Evolutionary conservation across 495 filamentous ascomycete species (phyloP).

Genomic region (Lophiostoma macrostomum): DNA sequence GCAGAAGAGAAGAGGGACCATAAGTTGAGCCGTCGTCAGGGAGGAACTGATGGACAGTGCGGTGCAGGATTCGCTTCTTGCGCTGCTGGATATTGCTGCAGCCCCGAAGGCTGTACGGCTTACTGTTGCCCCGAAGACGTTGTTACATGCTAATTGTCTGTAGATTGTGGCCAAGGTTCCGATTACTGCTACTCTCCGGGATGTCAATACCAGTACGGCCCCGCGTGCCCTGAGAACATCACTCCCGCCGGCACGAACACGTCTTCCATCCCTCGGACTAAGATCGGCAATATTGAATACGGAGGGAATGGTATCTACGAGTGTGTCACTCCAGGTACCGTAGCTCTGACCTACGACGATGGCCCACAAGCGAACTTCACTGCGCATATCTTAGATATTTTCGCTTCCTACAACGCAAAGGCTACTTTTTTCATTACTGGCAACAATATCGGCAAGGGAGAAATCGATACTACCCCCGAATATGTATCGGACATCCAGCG

Average conservation of each 20-base stretch:
- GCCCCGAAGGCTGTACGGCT: constrained; percentile 18
- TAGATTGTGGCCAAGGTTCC: constrained; percentile 22
- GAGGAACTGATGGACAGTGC: constrained; percentile 26
- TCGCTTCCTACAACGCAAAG: constrained; percentile 63
- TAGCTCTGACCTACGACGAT: constrained; percentile 78
- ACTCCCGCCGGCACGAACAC: constrained; percentile 32
- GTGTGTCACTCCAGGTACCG: constrained; percentile 56
- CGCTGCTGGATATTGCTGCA: constrained; percentile 31
- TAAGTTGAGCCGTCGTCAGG: constrained; percentile 14
- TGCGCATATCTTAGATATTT: constrained; percentile 62
- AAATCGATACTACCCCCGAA: constrained; percentile 59
- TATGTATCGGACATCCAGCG: constrained; percentile 64
- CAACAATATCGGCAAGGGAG: constrained; percentile 68
- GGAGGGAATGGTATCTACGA: constrained; percentile 56
- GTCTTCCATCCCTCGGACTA: constrained; percentile 24
- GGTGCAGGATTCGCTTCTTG: constrained; percentile 22
- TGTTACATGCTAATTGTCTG: background rate
- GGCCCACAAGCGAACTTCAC: constrained; percentile 67
- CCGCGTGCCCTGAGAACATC: constrained; percentile 29
- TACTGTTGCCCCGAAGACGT: background rate
- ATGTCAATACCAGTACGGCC: constrained; percentile 28
- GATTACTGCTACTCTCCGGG: constrained; percentile 29
- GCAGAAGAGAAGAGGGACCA: constrained; percentile 1
- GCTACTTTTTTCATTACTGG: constrained; percentile 81
- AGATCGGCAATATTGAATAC: constrained; percentile 22